phyloP scores from a whole-genome alignment of 306 rosid species.

The Prunus fruticosa region DNA sequence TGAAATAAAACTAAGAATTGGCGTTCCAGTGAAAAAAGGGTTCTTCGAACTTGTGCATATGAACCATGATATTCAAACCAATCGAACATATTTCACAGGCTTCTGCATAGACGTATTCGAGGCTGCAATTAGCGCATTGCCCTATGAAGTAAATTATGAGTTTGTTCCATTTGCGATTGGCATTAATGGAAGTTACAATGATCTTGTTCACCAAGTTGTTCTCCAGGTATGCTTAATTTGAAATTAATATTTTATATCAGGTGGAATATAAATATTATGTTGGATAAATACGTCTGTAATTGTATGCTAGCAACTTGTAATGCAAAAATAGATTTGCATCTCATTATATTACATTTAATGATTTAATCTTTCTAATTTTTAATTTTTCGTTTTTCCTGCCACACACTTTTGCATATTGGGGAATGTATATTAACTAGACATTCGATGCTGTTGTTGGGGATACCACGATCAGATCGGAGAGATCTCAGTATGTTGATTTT shows the following conservation, averaged over 20 bases:
- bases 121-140: not conserved
- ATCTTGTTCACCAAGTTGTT: slow-evolving; percentile 2
- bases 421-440: not conserved
- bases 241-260: too few species aligned
- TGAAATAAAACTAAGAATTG: not conserved
- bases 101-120: slow-evolving; percentile 10
- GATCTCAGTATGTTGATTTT: slow-evolving; percentile 1
- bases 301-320: too few species aligned
- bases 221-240: not conserved
- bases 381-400: too few species aligned
- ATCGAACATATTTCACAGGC: not conserved
- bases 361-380: not conserved
- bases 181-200: not conserved
- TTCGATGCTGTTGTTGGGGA: slow-evolving; percentile 14
- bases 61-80: not conserved
- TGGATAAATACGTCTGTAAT: too few species aligned
- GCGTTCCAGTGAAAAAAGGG: not conserved
- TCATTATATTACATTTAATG: too few species aligned
- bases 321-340: too few species aligned
- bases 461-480: not conserved
- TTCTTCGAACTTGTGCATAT: not conserved
- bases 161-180: not conserved
- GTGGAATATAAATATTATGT: too few species aligned
- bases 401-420: too few species aligned
- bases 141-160: not conserved